Evolutionary conservation across 2,329 filamentous ascomycete species (phyloP), one percentile per base, ranked within the genome.

Genomic region (Knufia fluminis): DNA sequence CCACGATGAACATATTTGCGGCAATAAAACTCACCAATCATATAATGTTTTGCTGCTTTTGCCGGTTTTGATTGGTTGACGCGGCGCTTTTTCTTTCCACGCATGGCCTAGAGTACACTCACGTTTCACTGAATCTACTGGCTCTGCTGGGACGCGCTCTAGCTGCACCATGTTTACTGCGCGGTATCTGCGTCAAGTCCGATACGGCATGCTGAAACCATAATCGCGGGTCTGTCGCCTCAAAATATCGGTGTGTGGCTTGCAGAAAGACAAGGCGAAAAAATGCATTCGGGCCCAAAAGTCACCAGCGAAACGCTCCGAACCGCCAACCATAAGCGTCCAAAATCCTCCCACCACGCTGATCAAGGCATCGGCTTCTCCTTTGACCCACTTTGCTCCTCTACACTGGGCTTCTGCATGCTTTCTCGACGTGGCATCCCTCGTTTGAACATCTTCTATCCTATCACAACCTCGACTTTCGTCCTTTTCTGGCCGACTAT

Each of bases 191-290:
- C 22, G 17, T 36, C 33, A 14, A 36, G 7, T 6, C 9, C 33
- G 6, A 4, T 8, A n/a, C n/a, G 4, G n/a, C 7, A 16, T 36
- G 33, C 40, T 42, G 23, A 3, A 26, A 23, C 3, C 16, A 40
- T 10, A 24, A 35, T 20, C 19, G 19, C 43, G 12, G n/a, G 16
- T 45, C 4, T 22, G 33, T 16, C 3, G 42, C 24, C 14, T 20
- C 23, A 19, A 40, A 39, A 40, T 17, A 40, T 31, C 35, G n/a
- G 33, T 26, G 8, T 23, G 23, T 39, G 22, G 33, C 19, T 20
- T 48, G 45, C 32, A 39, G 45, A 22, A 40, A 48, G 31, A 32
- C 36, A 20, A 48, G 45, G 45, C 45, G 45, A 48, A 31, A n/a
- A 48, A n/a, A 39, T 39, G 45, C 35, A 31, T 38, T 38, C 23